A percentile compares a stretch with the other conserved stretches of the same genome.
These are phyloP conservation scores for Tylopilus subfusipes DNA, from an alignment of 768 basidiomycete species.

Conservation along the genomic window DNA sequence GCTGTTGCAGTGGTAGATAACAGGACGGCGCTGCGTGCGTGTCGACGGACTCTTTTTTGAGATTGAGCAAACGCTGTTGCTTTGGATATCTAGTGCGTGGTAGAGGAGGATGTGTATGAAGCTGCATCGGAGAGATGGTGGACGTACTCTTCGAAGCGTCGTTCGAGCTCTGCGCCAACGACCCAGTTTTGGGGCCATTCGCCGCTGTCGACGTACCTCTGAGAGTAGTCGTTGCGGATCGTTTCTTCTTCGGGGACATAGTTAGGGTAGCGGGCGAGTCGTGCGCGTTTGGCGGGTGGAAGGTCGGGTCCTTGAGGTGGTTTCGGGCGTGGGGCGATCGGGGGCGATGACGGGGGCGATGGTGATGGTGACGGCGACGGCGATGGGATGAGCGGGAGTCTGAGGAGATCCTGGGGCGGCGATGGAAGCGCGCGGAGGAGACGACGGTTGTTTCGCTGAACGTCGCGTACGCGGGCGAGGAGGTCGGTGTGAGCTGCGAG, in stretches of 20 bases:
- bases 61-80: constrained; percentile 74
- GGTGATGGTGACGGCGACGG: constrained; percentile 50
- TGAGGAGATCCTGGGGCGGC: constrained; percentile 53
- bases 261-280: constrained; percentile 67
- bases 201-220: constrained; percentile 85
- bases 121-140: not conserved
- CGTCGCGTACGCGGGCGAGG: constrained; percentile 49
- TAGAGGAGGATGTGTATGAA: not conserved
- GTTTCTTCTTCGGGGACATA: constrained; percentile 95
- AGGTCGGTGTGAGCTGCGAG: constrained; percentile 61
- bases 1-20: constrained; percentile 60
- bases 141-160: constrained; percentile 89
- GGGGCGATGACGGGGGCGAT: constrained; percentile 48
- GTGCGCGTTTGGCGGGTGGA: constrained; percentile 71
- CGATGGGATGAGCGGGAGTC: constrained; percentile 55
- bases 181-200: constrained; percentile 96
- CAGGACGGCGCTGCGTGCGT: constrained; percentile 67
- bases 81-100: constrained; percentile 76
- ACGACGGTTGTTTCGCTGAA: constrained; percentile 56
- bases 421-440: constrained; percentile 53
- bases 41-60: constrained; percentile 79
- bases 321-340: constrained; percentile 32
- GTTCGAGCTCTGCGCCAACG: constrained; percentile 81
- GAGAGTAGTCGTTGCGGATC: constrained; percentile 92
- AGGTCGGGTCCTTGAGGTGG: constrained; percentile 45